phyloP scores from a whole-genome alignment of 2,329 filamentous ascomycete genomes.

The Xylaria sp. region DNA sequence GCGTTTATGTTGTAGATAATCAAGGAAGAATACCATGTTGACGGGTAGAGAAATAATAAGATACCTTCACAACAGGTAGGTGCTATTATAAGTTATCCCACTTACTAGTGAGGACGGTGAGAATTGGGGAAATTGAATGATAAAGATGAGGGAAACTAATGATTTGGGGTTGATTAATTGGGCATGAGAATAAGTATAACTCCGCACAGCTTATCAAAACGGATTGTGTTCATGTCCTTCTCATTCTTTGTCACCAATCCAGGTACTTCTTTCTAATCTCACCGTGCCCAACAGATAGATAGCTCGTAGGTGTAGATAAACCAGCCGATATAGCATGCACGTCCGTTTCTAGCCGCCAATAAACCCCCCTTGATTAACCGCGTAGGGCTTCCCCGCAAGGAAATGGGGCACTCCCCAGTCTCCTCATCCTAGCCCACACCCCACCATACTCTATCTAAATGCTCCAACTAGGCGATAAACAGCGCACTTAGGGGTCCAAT shows the following conservation, averaged over 20 bases:
- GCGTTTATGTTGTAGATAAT: conserved; percentile 76
- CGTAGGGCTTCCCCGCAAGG: conserved; percentile 44
- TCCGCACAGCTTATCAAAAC: conserved; percentile 26
- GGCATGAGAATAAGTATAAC: not conserved
- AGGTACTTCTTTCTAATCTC: not conserved
- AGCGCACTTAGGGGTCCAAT: not conserved
- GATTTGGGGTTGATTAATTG: not conserved
- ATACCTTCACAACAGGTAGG: not conserved
- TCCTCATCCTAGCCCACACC: not conserved
- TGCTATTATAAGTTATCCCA: not conserved
- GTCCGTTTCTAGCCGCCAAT: conserved; percentile 29
- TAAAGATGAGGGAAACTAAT: not conserved
- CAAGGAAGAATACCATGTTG: conserved; percentile 57
- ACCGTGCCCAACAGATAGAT: not conserved
- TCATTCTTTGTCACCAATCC: conserved; percentile 1
- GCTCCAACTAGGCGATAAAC: not conserved
- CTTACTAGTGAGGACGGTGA: not conserved
- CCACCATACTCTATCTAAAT: not conserved
- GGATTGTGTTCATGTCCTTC: not conserved
- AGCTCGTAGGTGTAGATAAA: conserved; percentile 2
- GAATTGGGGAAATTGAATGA: not conserved
- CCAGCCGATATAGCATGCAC: conserved; percentile 22
- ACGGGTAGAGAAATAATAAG: not conserved
- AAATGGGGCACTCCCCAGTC: conserved; percentile 27
- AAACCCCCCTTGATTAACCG: conserved; percentile 38